Conservation (phyloP, 805 yeast species). For the Torulaspora indica region DNA sequence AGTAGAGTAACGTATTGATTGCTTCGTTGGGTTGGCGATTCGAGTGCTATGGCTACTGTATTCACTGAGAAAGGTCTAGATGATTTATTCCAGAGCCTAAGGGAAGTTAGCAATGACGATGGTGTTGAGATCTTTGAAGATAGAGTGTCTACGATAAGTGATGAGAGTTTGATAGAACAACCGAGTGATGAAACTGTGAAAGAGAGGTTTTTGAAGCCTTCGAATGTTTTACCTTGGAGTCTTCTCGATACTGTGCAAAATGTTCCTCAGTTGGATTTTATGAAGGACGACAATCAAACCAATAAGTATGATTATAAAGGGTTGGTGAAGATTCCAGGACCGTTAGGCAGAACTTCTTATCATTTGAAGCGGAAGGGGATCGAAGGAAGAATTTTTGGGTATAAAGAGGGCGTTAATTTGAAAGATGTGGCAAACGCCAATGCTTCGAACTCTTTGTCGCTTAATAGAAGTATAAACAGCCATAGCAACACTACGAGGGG, state of each 20-base stretch:
- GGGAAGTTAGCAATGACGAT: conserved; percentile 19
- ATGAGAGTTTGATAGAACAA: conserved; percentile 7
- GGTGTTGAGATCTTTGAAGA: conserved; percentile 42
- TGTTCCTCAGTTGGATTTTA: conserved; percentile 39
- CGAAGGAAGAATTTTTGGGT: conserved; percentile 59
- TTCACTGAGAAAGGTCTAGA: conserved; percentile 16
- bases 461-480: conserved; percentile 62
- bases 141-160: conserved; percentile 38
- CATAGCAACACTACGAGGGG: conserved; percentile 64
- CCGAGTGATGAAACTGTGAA: conserved; percentile 22
- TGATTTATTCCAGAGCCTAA: conserved; percentile 22
- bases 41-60: neutral
- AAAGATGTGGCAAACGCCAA: conserved; percentile 44
- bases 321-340: conserved; percentile 54
- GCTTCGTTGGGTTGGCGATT: neutral
- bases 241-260: conserved; percentile 65
- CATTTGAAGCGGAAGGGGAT: conserved; percentile 73
- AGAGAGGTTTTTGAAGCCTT: conserved; percentile 56
- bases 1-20: neutral
- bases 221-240: conserved; percentile 59
- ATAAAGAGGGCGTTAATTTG: conserved; percentile 57
- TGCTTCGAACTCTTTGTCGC: conserved; percentile 66
- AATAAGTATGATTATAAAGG: conserved; percentile 37
- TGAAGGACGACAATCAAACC: conserved; percentile 18
- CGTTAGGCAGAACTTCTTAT: conserved; percentile 58